Conservation (phyloP, 345 rosid genomes). For the Crucihimalaya himalaica region DNA sequence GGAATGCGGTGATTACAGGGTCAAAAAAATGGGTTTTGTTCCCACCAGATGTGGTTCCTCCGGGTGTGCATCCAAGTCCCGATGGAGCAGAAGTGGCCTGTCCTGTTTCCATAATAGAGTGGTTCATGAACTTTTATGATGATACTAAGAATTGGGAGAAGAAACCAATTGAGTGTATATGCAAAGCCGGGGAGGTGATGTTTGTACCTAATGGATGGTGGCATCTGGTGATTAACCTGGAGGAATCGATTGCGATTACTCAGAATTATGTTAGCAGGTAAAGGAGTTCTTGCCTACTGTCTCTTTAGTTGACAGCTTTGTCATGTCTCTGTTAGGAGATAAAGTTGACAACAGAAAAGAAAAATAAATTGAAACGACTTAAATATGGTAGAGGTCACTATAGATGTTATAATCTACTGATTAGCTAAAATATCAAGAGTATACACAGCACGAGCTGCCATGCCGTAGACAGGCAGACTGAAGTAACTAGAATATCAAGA, state of each 20-base stretch:
- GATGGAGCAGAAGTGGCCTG: slow-evolving; percentile 98
- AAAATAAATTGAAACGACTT: not conserved
- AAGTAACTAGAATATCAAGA: not conserved
- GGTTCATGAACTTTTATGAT: slow-evolving; percentile 97
- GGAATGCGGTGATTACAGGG: slow-evolving; percentile 93
- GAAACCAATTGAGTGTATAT: slow-evolving; percentile 86
- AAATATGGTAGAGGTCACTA: not conserved
- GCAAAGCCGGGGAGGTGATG: slow-evolving; percentile 93
- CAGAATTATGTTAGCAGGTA: slow-evolving; percentile 98
- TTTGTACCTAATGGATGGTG: slow-evolving; percentile 99
- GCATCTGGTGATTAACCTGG: slow-evolving; percentile 96
- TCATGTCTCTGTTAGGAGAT: not conserved
- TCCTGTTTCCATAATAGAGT: slow-evolving; percentile 93
- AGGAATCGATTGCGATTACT: slow-evolving; percentile 91
- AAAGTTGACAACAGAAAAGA: not conserved
- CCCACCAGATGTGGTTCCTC: slow-evolving; percentile 92
- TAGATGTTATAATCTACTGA: not conserved
- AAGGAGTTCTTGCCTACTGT: not conserved
- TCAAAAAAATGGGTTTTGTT: slow-evolving; percentile 96
- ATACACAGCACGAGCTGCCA: too few relatives aligned
- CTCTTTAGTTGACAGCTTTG: slow-evolving; percentile 15
- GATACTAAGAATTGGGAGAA: slow-evolving; percentile 73
- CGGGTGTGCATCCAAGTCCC: slow-evolving; percentile 94
- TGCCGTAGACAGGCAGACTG: not conserved
- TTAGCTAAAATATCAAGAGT: too few relatives aligned